Evolutionary conservation across 371 early-diverging fungal species (phyloP), one percentile per base, ranked within the genome.

Genomic region (Apophysomyces elegans): DNA sequence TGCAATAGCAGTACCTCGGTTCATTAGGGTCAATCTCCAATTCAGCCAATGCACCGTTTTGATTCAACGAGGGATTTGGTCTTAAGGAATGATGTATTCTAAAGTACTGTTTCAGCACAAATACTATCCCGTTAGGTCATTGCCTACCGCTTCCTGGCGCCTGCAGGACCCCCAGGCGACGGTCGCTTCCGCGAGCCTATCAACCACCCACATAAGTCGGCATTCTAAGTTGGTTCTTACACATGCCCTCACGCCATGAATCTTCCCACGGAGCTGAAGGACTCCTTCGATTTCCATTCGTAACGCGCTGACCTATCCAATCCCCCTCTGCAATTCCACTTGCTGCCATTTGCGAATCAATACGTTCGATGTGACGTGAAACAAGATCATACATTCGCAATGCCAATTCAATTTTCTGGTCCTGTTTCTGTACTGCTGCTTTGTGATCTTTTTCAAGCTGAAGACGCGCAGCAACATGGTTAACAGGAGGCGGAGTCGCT

Each of bases 1-100:
- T 82, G 66, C 97, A 96, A 63, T 91, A 89, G 76, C 97, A 96
- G 73, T 96, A 96, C 1, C 82, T 84, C 9, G 95, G 96, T 75
- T 96, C 96, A 75, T 95, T 91, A 2, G 93, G 93, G 72, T 96
- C 96, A 46, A 93, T 90, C 1, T 88, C 88, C 43, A 89, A 65
- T 18, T 92, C 93, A 46, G 76, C 32, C 18, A 61, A n/a, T 5
- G 37, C 50, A 5, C 58, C 68, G 7, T 46, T 39, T 35, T 63
- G 59, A 14, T 56, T 60, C 26, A 56, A 32, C 0, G 62, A 44
- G 39, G 68, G 70, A 36, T 63, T 70, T 26, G 74, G 70, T 8
- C 70, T 65, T 46, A 66, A 65, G 11, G 74, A 74, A 65, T 74
- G 70, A 62, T 67, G 68, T 12, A 62, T 70, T 65, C 74, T 74